A percentile compares a stretch with the other conserved stretches of the same genome.
These are phyloP conservation scores for Excoecaria agallocha DNA, from an alignment of 345 rosid species.

Conservation along the genomic window DNA sequence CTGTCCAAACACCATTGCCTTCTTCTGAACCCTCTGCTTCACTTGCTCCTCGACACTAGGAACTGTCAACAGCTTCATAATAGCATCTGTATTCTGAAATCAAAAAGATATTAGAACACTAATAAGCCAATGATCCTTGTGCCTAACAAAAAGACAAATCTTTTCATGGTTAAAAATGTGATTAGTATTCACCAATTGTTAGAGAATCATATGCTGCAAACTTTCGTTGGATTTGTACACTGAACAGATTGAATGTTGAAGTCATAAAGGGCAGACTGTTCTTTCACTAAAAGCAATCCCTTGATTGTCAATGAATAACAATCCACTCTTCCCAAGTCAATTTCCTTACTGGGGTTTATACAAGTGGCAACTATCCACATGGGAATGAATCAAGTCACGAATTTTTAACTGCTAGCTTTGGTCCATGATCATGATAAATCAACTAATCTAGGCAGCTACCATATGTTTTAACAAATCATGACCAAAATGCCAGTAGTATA, in stretches of 20 bases:
- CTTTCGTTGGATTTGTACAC: not conserved
- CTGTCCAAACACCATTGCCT: constrained; percentile 69
- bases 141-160: not conserved
- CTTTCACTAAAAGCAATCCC: no score
- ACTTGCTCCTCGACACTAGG: constrained; percentile 69
- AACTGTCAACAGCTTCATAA: constrained; percentile 73
- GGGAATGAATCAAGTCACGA: not conserved
- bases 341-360: not conserved
- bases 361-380: not conserved
- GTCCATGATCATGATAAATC: not conserved
- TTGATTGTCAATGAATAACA: no score
- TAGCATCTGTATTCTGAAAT: constrained; percentile 57
- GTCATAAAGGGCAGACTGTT: no score
- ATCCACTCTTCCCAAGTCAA: no score
- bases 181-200: no score
- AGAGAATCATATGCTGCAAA: no score
- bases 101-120: not conserved
- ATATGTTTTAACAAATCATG: not conserved
- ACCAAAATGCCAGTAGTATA: constrained; percentile 17
- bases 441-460: not conserved
- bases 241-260: no score
- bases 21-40: constrained; percentile 77
- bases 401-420: not conserved
- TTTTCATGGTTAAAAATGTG: not conserved
- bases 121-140: not conserved